Evolutionary conservation across 2,329 filamentous ascomycete species (phyloP).

Genomic region (Fusarium austroafricanum): DNA sequence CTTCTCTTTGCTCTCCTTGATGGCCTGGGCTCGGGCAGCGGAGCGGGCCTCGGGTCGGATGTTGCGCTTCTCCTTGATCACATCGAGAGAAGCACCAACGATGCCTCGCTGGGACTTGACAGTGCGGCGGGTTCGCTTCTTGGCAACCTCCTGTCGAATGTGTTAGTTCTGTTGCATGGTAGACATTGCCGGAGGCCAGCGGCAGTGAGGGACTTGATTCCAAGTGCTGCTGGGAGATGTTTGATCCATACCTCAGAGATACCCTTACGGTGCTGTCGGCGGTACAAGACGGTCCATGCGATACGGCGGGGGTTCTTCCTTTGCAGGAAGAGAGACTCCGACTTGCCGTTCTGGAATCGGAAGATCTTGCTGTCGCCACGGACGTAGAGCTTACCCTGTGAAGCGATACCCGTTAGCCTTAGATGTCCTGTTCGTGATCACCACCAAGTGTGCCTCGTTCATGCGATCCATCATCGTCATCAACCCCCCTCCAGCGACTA

Average conservation of each 20-base stretch:
- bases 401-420: slow-evolving; percentile 47
- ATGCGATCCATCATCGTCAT: slow-evolving; percentile 30
- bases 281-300: slow-evolving; percentile 97
- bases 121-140: slow-evolving; percentile 98
- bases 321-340: slow-evolving; percentile 99
- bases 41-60: slow-evolving; percentile 95
- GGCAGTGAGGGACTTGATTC: neutral
- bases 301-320: slow-evolving; percentile 99
- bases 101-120: slow-evolving; percentile 99
- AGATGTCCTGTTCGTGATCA: slow-evolving; percentile 23
- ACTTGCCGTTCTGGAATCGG: slow-evolving; percentile 99
- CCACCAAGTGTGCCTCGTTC: slow-evolving; percentile 19
- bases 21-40: slow-evolving; percentile 88
- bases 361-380: slow-evolving; percentile 99
- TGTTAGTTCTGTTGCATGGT: slow-evolving; percentile 54
- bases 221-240: neutral
- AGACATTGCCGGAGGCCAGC: neutral
- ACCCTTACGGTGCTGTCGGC: slow-evolving; percentile 99
- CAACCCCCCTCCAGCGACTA: slow-evolving; percentile 20
- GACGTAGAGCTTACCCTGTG: slow-evolving; percentile 98
- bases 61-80: slow-evolving; percentile 98
- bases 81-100: slow-evolving; percentile 98
- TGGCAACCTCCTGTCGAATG: slow-evolving; percentile 89
- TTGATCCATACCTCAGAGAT: slow-evolving; percentile 91
- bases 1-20: slow-evolving; percentile 99